A percentile compares a stretch with the other conserved stretches of the same genome.
Evolutionary conservation across 306 rosid genomes (phyloP).

Genomic region (Senna tora): DNA sequence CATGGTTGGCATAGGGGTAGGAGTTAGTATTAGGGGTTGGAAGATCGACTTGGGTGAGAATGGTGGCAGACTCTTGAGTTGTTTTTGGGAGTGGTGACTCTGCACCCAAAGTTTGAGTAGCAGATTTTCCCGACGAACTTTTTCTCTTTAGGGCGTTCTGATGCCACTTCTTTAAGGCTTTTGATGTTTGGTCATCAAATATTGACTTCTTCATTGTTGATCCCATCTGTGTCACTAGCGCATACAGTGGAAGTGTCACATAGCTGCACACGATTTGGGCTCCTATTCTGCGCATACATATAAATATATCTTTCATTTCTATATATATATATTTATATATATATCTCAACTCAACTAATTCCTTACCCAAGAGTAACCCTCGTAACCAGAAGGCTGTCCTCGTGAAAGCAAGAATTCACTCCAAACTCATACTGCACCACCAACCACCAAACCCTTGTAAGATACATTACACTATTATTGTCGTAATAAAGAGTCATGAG

Average conservation of each 20-base stretch:
- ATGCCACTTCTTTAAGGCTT: constrained; percentile 79
- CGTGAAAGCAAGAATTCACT: constrained; percentile 81
- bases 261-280: constrained; percentile 89
- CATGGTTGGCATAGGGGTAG: too few species aligned
- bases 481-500: not conserved
- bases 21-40: too few species aligned
- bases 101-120: not conserved
- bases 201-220: constrained; percentile 94
- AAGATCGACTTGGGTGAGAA: too few species aligned
- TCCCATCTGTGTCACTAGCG: constrained; percentile 95
- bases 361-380: constrained; percentile 92
- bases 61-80: too few species aligned
- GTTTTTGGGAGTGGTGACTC: not conserved
- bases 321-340: too few species aligned
- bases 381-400: constrained; percentile 31
- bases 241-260: constrained; percentile 90
- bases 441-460: not conserved
- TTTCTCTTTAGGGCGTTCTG: constrained; percentile 72
- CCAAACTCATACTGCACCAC: constrained; percentile 92
- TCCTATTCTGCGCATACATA: too few species aligned
- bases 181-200: constrained; percentile 91
- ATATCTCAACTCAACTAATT: too few species aligned
- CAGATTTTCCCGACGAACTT: constrained; percentile 30
- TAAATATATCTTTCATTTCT: too few species aligned
- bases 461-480: not conserved